A percentile compares a stretch with the other conserved stretches of the same genome.
phyloP scores from a whole-genome alignment of 805 yeast genomes.

The Cyberlindnera japonica region DNA sequence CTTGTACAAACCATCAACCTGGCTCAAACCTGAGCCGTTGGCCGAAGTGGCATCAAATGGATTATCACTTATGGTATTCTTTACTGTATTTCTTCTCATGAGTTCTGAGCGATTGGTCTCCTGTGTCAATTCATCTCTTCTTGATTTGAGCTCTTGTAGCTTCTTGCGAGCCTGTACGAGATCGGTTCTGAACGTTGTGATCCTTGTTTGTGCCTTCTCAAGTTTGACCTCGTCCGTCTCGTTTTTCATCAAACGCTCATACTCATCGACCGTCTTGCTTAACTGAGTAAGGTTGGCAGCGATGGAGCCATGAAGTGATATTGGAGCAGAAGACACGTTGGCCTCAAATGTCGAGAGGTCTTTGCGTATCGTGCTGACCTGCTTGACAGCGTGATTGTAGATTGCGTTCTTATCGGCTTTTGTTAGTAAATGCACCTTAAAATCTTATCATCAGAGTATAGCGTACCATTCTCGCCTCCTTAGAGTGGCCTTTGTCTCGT shows the following conservation, averaged over 20 bases:
- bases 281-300: conserved; percentile 79
- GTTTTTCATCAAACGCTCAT: conserved; percentile 53
- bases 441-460: no score
- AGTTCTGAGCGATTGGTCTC: conserved; percentile 43
- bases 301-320: conserved; percentile 71
- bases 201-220: conserved; percentile 56
- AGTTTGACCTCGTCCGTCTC: conserved; percentile 52
- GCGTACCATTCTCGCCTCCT: no score
- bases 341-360: conserved; percentile 67
- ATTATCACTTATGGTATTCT: conserved; percentile 14
- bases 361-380: conserved; percentile 64
- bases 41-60: conserved; percentile 15
- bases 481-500: no score
- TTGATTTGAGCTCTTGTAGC: conserved; percentile 35
- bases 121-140: conserved; percentile 33
- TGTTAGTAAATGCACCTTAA: no score
- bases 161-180: conserved; percentile 29
- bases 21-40: background rate
- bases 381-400: conserved; percentile 87
- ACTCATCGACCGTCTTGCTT: conserved; percentile 70
- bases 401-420: conserved; percentile 58
- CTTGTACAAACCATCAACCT: conserved; percentile 60
- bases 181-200: conserved; percentile 49
- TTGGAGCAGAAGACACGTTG: conserved; percentile 64
- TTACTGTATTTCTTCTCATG: conserved; percentile 32